Evolutionary conservation across 2,329 filamentous ascomycete genomes (phyloP), one percentile per base, ranked within the genome.

Genomic region (Lachnellula suecica): DNA sequence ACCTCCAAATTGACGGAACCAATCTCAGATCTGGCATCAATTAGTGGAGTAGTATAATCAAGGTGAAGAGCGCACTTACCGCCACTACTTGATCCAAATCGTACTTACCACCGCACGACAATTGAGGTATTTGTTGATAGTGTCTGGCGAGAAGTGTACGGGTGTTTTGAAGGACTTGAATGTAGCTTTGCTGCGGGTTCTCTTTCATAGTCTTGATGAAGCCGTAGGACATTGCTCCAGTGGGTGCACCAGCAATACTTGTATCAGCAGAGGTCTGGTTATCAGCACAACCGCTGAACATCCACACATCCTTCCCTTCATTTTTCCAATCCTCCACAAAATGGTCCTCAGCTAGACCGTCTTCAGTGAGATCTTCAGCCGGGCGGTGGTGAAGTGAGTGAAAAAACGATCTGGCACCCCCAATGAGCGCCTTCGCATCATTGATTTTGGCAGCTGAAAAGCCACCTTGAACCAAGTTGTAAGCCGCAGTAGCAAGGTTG

Each of bases 321-420:
- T 59, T 58, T 51, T 66, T 66, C 69, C 68, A 72, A 52, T 69
- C 58, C 49, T 78, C 73, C 13, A 74, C 69, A 37, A 68, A 72
- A 53, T 74, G 74, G 48, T 81, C 72, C n/a, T 70, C 60, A 1
- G 67, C 71, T 10, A 79, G 68, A 0, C 76, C 76, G 45, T 76
- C 71, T 25, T 74, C 68, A n/a, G n/a, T n/a, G n/a, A n/a, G n/a
- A 52, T 73, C 66, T 49, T 74, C 67, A 29, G 72, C 66, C 4
- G 68, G 67, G 51, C 71, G 69, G 60, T 80, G 75, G 37, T 71
- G 71, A 34, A 82, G 60, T 2, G 75, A 71, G 51, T 75, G 72
- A 67, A 82, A 82, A 63, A 83, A 83, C 44, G 68, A 70, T 0
- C 72, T 77, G 2, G 79, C 79, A 35, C 78, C 79, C 1, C 74